These are phyloP conservation scores for Sergeia podlipaevii DNA, from an alignment of 208 protist species.

Conservation along the genomic window DNA sequence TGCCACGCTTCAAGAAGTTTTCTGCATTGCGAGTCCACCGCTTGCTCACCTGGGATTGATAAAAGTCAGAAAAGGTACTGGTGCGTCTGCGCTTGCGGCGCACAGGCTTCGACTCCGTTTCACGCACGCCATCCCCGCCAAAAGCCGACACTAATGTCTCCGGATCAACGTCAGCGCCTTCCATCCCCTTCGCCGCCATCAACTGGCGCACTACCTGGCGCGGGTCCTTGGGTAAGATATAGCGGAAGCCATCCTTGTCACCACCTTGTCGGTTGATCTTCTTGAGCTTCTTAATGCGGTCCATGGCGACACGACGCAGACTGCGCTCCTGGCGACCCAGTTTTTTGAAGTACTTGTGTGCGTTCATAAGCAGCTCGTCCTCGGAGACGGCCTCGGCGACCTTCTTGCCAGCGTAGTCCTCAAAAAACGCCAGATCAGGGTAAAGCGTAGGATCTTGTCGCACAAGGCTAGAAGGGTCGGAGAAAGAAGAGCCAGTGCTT, in stretches of 20 bases:
- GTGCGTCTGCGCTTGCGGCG: constrained; percentile 36
- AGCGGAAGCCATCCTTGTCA: constrained; percentile 86
- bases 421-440: constrained; percentile 49
- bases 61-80: constrained; percentile 74
- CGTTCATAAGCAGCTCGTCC: constrained; percentile 56
- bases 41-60: constrained; percentile 88
- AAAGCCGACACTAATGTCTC: constrained; percentile 63
- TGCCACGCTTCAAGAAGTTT: constrained; percentile 75
- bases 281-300: constrained; percentile 59
- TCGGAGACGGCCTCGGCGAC: constrained; percentile 47
- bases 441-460: constrained; percentile 36
- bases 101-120: constrained; percentile 45
- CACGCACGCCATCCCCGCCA: constrained; percentile 47
- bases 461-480: constrained; percentile 1
- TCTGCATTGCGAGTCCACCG: constrained; percentile 86
- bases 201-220: constrained; percentile 73
- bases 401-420: constrained; percentile 73
- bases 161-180: constrained; percentile 23
- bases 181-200: constrained; percentile 23
- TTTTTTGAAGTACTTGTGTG: constrained; percentile 76
- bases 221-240: constrained; percentile 75
- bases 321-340: constrained; percentile 52
- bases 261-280: constrained; percentile 78
- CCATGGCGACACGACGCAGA: constrained; percentile 49
- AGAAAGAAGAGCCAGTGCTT: background rate